phyloP scores from a whole-genome alignment of 2,329 filamentous ascomycete species.

The Ramularia endophylla region DNA sequence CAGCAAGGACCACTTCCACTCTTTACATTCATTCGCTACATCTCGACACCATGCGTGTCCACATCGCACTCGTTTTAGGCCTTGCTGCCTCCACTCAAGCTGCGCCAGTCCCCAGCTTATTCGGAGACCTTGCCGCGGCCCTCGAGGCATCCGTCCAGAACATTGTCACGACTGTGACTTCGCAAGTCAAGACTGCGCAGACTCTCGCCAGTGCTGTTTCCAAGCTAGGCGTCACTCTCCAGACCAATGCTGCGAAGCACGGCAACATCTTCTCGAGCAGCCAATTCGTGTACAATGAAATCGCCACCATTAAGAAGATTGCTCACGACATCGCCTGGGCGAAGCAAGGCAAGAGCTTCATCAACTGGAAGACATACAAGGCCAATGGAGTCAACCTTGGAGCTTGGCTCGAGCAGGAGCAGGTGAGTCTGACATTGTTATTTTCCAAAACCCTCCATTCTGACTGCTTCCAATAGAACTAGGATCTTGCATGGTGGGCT shows the following conservation, averaged over 20 bases:
- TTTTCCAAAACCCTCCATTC: no score
- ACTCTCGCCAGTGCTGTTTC: slow-evolving; percentile 5
- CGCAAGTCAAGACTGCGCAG: slow-evolving; percentile 2
- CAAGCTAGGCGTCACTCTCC: slow-evolving; percentile 8
- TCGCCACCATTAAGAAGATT: slow-evolving; percentile 6
- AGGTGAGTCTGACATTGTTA: no score
- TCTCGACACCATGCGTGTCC: slow-evolving; percentile 7
- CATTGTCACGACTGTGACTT: slow-evolving; percentile 6
- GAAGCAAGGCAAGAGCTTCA: slow-evolving; percentile 5
- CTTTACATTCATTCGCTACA: no score
- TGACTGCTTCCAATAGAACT: no score
- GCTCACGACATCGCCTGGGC: slow-evolving; percentile 6
- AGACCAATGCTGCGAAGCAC: slow-evolving; percentile 3
- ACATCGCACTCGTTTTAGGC: slow-evolving; percentile 2
- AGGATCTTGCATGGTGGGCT: slow-evolving; percentile 12
- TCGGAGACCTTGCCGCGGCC: slow-evolving; percentile 5
- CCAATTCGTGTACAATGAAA: slow-evolving; percentile 4
- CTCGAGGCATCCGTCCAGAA: slow-evolving; percentile 2
- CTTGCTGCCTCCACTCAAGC: slow-evolving; percentile 7
- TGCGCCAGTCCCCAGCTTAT: slow-evolving; percentile 6
- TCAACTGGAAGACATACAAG: slow-evolving; percentile 9
- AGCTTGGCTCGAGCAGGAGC: slow-evolving; percentile 12
- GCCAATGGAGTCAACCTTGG: slow-evolving; percentile 10
- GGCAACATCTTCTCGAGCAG: slow-evolving; percentile 8
- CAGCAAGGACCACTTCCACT: no score